Percentiles rank a stretch among this genome's conserved stretches.
Evolutionary conservation across 2,329 filamentous ascomycete species (phyloP).

Genomic region (Chaetomium sp.): DNA sequence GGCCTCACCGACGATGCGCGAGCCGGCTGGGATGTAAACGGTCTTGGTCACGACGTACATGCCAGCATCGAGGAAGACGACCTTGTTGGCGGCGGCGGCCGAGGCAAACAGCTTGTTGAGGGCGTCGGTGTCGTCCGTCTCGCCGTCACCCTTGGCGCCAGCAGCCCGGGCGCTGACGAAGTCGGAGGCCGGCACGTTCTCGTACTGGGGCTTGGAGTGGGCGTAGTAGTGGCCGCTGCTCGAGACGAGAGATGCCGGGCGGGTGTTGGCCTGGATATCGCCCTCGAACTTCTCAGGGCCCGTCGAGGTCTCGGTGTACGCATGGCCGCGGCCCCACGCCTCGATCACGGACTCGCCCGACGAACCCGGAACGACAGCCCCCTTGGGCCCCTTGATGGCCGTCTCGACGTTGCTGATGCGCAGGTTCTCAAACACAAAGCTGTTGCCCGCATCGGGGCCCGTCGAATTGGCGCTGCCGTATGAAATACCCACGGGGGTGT

Average conservation of each 20-base stretch:
- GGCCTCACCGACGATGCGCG: constrained; percentile 55
- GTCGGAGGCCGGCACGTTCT: constrained; percentile 45
- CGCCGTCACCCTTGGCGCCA: constrained; percentile 67
- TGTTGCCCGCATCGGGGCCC: constrained; percentile 32
- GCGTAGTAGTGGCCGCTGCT: constrained; percentile 53
- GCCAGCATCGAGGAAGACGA: constrained; percentile 57
- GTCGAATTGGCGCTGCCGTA: constrained; percentile 26
- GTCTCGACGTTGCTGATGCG: constrained; percentile 34
- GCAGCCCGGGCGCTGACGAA: constrained; percentile 64
- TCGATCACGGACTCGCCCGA: constrained; percentile 38
- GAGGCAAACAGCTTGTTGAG: constrained; percentile 59
- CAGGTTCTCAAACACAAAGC: constrained; percentile 44
- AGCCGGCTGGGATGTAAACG: constrained; percentile 39
- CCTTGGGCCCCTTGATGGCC: constrained; percentile 39
- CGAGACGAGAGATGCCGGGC: constrained; percentile 52
- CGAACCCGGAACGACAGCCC: constrained; percentile 50
- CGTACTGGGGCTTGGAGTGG: constrained; percentile 72
- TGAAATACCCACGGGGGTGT: constrained; percentile 62
- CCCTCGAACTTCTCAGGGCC: constrained; percentile 41
- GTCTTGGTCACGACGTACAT: constrained; percentile 55
- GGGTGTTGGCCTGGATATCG: constrained; percentile 34
- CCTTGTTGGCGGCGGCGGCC: constrained; percentile 44
- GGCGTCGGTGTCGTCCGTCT: constrained; percentile 65
- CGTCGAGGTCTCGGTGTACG: constrained; percentile 40
- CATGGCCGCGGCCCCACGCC: constrained; percentile 60